Evolutionary conservation across 2,329 filamentous ascomycete species (phyloP).

Genomic region (Nemania diffusa): DNA sequence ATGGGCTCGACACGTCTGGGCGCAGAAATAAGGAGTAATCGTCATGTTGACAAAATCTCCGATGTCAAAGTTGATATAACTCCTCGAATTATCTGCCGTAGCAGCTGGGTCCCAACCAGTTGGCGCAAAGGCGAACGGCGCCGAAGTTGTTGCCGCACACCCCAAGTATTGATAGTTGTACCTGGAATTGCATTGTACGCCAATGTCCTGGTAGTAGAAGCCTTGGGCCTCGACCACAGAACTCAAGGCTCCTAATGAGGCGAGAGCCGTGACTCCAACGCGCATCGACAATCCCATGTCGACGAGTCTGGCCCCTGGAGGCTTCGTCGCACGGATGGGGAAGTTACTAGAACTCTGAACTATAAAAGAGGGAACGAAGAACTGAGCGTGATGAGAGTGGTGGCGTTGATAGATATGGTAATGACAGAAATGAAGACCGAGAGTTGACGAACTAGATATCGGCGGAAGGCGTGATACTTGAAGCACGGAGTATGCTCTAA

Average conservation of each 20-base stretch:
- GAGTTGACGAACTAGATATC: neutral
- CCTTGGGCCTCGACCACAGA: slow-evolving; percentile 35
- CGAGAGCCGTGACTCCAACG: slow-evolving; percentile 37
- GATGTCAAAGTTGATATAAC: slow-evolving; percentile 40
- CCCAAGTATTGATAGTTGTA: slow-evolving; percentile 37
- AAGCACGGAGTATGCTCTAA: slow-evolving; percentile 25
- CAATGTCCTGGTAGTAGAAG: slow-evolving; percentile 34
- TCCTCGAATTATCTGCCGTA: slow-evolving; percentile 29
- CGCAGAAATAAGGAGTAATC: slow-evolving; percentile 43
- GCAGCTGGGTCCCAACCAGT: slow-evolving; percentile 21
- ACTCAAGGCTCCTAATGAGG: slow-evolving; percentile 36
- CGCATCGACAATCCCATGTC: slow-evolving; percentile 40
- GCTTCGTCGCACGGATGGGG: neutral
- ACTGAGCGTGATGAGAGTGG: slow-evolving; percentile 28
- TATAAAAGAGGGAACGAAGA: slow-evolving; percentile 22
- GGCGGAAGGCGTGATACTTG: slow-evolving; percentile 38
- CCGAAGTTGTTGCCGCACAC: slow-evolving; percentile 24
- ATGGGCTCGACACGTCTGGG: slow-evolving; percentile 41
- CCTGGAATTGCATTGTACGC: slow-evolving; percentile 11
- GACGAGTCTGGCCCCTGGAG: slow-evolving; percentile 17
- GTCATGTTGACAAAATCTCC: slow-evolving; percentile 44
- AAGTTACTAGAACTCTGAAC: neutral
- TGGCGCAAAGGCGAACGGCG: slow-evolving; percentile 38
- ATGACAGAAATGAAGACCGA: too few species aligned
- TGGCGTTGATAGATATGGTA: neutral